Evolutionary conservation across 768 basidiomycete genomes (phyloP), one percentile per base, ranked within the genome.

Genomic region (Nevesoporus exiguus): DNA sequence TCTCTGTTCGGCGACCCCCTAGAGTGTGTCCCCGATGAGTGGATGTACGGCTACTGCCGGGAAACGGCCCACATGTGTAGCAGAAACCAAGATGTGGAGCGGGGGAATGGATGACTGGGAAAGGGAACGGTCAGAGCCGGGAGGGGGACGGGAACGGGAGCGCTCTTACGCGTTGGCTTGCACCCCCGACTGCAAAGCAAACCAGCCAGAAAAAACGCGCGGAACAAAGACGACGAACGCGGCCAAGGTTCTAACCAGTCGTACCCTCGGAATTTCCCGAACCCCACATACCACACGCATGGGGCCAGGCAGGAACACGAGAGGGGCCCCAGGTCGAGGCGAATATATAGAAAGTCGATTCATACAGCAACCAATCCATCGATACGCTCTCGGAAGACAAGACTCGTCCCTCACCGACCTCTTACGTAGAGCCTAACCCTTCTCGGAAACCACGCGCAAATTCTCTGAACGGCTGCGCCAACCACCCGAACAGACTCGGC

Each of bases 371-470:
- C 25, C 0, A 24, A 10, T 43, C 17, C n/a, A n/a, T n/a, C n/a
- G n/a, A 29, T 4, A 29, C 27, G 8, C 27, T 29, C 27, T 29
- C 27, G 27, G 27, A 29, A 29, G 8, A 29, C 27, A 29, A 29
- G 27, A 5, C 27, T 8, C 27, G 5, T 5, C 27, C 27, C 27
- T 29, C 27, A 4, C 27, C 27, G 27, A 29, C 27, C 5, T 29
- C 27, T 62, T 65, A 70, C 51, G 65, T 60, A 45, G 64, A 46
- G 11, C 57, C 58, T 58, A 85, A 67, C 62, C 82, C 81, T 69
- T 86, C 84, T 59, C 79, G 80, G 71, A 88, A 86, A 19, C 85
- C 86, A 57, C 80, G 78, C 51, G 83, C 74, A 65, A 88, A 86
- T 7, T 81, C 80, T 63, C 79, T 77, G 68, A 86, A 74, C 6